Evolutionary conservation across 352 stramenopile species (phyloP), one percentile per base, ranked within the genome.

Genomic region (Thalassiosira mediterranea): DNA sequence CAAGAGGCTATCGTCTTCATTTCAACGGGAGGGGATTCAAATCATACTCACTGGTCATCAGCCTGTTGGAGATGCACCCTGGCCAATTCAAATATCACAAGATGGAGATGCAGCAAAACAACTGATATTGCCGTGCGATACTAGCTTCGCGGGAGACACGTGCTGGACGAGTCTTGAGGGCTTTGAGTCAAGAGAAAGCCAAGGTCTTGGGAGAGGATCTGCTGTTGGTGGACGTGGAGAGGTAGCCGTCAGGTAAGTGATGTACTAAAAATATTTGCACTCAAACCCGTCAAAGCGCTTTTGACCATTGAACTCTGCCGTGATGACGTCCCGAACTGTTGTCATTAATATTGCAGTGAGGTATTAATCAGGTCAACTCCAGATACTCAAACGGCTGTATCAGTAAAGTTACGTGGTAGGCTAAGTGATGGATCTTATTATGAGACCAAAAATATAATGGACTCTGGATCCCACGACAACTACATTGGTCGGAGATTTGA

Each of bases 21-120:
- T 91, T 40, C 13, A 72, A 44, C 44, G 65, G 23, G 60, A 82
- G 15, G 44, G 40, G n/a, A 60, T 91, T 10, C 29, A 80, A 48
- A 28, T 88, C 8, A 86, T 91, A 57, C 51, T 88, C 4, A 68
- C 69, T 26, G 86, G 86, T n/a, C 86, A 91, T 75, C 83, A 89
- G 65, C 86, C 86, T 28, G 69, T 89, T 47, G 86, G 86, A 31
- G 86, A 92, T 62, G 70, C 79, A 60, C 83, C 86, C 0, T 86
- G 72, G 66, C 73, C 83, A 34, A 91, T 92, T 63, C 53, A 73
- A 19, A 53, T 88, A 54, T 57, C 57, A 29, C 21, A 19, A 29
- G 68, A 71, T 60, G 17, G 34, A 46, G 48, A 59, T 19, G 48
- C 54, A 26, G 46, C 28, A 69, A 51, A 28, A 51, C 25, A 28